Evolutionary conservation across 345 rosid genomes (phyloP).

Genomic region (Populus davidiana): DNA sequence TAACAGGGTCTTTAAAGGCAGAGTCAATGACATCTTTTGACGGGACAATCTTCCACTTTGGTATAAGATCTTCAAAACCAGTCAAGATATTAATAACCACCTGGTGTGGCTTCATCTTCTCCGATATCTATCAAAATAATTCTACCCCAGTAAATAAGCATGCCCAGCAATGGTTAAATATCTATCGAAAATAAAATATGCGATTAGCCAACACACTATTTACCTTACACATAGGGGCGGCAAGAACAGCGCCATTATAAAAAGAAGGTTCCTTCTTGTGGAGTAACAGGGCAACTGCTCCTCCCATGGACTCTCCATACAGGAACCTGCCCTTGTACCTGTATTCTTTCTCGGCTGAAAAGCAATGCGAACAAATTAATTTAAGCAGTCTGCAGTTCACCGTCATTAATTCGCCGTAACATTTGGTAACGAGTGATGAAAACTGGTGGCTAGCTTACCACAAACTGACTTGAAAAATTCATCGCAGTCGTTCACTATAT

Average conservation of each 20-base stretch:
- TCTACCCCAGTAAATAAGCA: neutral
- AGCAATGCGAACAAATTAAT: neutral
- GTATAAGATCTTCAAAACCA: conserved; percentile 75
- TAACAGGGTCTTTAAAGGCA: conserved; percentile 75
- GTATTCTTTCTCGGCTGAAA: conserved; percentile 67
- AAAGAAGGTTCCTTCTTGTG: conserved; percentile 77
- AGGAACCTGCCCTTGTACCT: conserved; percentile 74
- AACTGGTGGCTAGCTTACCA: conserved; percentile 27
- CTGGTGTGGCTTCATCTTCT: conserved; percentile 92
- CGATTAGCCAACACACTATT: neutral
- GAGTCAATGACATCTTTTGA: conserved; percentile 79
- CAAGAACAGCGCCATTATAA: conserved; percentile 86
- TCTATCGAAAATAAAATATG: neutral
- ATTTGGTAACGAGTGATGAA: neutral
- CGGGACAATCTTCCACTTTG: conserved; percentile 97
- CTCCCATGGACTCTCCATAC: conserved; percentile 99
- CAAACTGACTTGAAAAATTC: conserved; percentile 66
- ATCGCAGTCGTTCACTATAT: conserved; percentile 68
- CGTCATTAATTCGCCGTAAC: neutral
- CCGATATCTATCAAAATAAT: conserved; percentile 58
- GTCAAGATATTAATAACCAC: conserved; percentile 74
- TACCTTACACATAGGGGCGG: conserved; percentile 99
- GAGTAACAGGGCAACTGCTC: conserved; percentile 80
- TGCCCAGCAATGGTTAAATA: neutral
- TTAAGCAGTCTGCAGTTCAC: neutral